Evolutionary conservation across 495 filamentous ascomycete species (phyloP), one percentile per base, ranked within the genome.

Genomic region (Physcia stellaris): DNA sequence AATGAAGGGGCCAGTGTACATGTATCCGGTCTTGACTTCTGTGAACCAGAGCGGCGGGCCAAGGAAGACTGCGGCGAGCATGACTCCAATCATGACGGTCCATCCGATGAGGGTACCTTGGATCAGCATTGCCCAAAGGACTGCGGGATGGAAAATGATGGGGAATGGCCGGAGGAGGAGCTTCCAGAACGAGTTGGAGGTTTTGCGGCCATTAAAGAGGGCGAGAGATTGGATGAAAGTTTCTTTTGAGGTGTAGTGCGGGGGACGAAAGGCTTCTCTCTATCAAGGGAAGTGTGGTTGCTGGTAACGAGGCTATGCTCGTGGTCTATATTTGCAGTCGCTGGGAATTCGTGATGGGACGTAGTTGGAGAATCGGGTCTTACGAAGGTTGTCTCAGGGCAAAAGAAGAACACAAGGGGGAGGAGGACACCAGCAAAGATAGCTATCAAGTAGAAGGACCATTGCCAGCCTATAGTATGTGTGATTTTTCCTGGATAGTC

Each of bases 41-140:
- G 68, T 60, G 62, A 88, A 94, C 67, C 71, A 87, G 19, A 86
- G 65, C 0, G 87, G 87, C 2, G 80, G 74, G 6, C 75, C 71
- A 18, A 87, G 63, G 59, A 93, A 88, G 40, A 94, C 77, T 37
- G 75, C 77, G 6, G 83, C 86, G 18, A 94, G 60, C 38, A 90
- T 74, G 19, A 94, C 81, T 33, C 86, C 86, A 37, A 95, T 90
- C 51, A 95, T 79, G 6, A 94, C 87, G 3, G 85, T 86, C 87
- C 87, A 95, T 42, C 87, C 87, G 45, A 95, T 92, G 42, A 94
- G 67, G 1, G 83, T 73, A 10, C 86, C 86, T 67, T 95, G 87
- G 31, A 84, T 93, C 2, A 95, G 63, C 53, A 80, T 87, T 7
- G 83, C 85, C 83, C 85, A 95, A 24, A 94, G 51, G 37, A 95